Percentiles rank a stretch among this genome's conserved stretches.
These are phyloP conservation scores for Ascochyta koolunga DNA, from an alignment of 2,329 filamentous ascomycete genomes.

Conservation along the genomic window DNA sequence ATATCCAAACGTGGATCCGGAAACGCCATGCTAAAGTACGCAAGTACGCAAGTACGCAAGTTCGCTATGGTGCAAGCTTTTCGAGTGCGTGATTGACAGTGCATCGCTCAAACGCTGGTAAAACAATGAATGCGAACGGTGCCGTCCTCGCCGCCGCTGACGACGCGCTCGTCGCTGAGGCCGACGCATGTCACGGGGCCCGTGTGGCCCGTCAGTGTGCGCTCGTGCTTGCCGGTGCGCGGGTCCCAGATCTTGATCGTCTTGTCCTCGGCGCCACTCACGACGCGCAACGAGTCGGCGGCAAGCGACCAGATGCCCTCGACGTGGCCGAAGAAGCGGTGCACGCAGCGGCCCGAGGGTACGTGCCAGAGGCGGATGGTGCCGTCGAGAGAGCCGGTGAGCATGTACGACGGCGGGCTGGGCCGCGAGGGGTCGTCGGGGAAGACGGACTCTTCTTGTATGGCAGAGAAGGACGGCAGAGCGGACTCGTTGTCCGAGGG, in stretches of 20 bases:
- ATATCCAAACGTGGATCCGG: background rate
- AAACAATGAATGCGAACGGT: conserved; percentile 73
- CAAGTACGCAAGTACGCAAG: too few relatives aligned
- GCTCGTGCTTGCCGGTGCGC: conserved; percentile 85
- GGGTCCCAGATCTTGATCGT: conserved; percentile 98
- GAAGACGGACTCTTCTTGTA: conserved; percentile 58
- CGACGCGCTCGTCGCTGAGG: conserved; percentile 85
- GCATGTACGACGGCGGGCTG: conserved; percentile 85
- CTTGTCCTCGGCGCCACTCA: conserved; percentile 88
- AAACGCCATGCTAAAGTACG: conserved; percentile 16
- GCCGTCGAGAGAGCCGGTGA: conserved; percentile 88
- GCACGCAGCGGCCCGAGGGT: conserved; percentile 77
- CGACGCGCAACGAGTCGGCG: conserved; percentile 84
- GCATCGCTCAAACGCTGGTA: conserved; percentile 14
- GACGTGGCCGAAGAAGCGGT: conserved; percentile 94
- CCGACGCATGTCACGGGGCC: conserved; percentile 94
- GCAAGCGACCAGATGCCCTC: conserved; percentile 95
- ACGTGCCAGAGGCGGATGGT: conserved; percentile 95
- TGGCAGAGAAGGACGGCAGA: conserved; percentile 10
- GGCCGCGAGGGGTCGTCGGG: conserved; percentile 67
- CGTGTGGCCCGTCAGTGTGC: conserved; percentile 88
- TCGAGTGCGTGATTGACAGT: background rate
- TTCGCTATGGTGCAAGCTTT: too few relatives aligned
- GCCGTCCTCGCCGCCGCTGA: conserved; percentile 91
- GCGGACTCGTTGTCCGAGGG: conserved; percentile 30